A percentile compares a stretch with the other conserved stretches of the same genome.
Evolutionary conservation across 768 basidiomycete genomes (phyloP).

Genomic region (Exsudoporus frostii): DNA sequence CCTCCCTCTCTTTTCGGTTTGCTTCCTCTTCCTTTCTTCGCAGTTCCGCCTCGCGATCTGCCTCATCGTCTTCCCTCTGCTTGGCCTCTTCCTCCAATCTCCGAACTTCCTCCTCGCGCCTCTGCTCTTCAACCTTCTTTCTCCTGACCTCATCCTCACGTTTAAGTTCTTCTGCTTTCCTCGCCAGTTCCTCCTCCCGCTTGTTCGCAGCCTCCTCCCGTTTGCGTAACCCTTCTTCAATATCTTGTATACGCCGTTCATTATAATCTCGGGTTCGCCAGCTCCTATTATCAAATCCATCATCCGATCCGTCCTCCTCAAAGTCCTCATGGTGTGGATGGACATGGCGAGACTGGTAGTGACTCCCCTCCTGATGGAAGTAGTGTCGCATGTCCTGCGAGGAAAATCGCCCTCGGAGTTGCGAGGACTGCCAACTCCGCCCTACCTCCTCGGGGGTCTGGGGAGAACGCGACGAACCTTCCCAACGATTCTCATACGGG

Average conservation of each 20-base stretch:
- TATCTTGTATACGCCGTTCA: conserved; percentile 31
- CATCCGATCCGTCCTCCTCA: conserved; percentile 30
- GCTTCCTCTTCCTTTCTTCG: conserved; percentile 33
- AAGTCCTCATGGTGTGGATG: conserved; percentile 29
- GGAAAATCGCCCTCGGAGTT: conserved; percentile 25
- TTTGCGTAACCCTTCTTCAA: conserved; percentile 30
- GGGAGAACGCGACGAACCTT: conserved; percentile 28
- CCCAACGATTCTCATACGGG: conserved; percentile 29
- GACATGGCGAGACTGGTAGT: conserved; percentile 16
- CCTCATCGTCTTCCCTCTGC: conserved; percentile 24
- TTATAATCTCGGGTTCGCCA: conserved; percentile 32
- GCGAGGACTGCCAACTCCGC: conserved; percentile 32
- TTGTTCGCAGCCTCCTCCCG: conserved; percentile 34
- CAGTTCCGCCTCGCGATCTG: conserved; percentile 26
- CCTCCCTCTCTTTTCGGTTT: conserved; percentile 28
- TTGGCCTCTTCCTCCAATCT: conserved; percentile 27
- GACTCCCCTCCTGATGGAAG: conserved; percentile 20
- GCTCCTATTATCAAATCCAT: conserved; percentile 29
- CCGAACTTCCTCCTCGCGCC: conserved; percentile 27
- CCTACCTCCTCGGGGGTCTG: conserved; percentile 29
- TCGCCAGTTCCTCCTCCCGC: conserved; percentile 34
- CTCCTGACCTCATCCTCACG: conserved; percentile 29
- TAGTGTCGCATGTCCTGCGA: conserved; percentile 31
- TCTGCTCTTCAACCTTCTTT: conserved; percentile 25
- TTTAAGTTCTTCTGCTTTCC: conserved; percentile 36